phyloP scores from a whole-genome alignment of 805 yeast species.

The Priceomyces medius region DNA sequence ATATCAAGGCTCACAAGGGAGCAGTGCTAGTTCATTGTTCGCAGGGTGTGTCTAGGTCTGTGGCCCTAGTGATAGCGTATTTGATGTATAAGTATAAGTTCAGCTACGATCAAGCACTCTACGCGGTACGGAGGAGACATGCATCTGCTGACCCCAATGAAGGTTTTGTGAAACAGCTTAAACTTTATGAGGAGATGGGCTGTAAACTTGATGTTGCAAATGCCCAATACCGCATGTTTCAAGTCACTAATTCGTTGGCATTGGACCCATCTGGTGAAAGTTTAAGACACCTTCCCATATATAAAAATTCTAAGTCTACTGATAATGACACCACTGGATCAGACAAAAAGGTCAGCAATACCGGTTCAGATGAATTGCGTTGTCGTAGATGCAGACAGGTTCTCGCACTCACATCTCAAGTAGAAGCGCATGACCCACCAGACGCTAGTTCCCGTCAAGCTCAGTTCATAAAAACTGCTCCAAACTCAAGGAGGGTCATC shows the following conservation, averaged over 20 bases:
- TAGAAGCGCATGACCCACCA: slow-evolving; percentile 68
- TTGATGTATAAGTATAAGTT: slow-evolving; percentile 56
- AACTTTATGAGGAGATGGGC: slow-evolving; percentile 49
- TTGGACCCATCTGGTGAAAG: slow-evolving; percentile 41
- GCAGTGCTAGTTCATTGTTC: slow-evolving; percentile 53
- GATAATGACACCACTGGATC: slow-evolving; percentile 11
- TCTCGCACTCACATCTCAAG: slow-evolving; percentile 61
- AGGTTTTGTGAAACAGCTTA: slow-evolving; percentile 70
- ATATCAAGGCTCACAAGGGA: slow-evolving; percentile 33
- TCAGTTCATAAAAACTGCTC: slow-evolving; percentile 62
- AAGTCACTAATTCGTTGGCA: slow-evolving; percentile 22
- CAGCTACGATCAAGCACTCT: slow-evolving; percentile 58
- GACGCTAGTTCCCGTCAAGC: slow-evolving; percentile 62
- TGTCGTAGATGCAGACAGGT: slow-evolving; percentile 81
- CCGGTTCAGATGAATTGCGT: slow-evolving; percentile 42
- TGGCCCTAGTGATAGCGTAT: slow-evolving; percentile 45
- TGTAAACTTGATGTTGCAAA: slow-evolving; percentile 24
- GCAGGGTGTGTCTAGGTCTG: slow-evolving; percentile 53
- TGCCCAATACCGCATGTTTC: slow-evolving; percentile 25
- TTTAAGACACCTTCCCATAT: slow-evolving; percentile 12
- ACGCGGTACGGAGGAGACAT: slow-evolving; percentile 70
- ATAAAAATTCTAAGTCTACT: slow-evolving; percentile 14
- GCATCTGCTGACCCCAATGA: slow-evolving; percentile 66
- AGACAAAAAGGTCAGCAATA: background rate
- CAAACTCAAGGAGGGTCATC: slow-evolving; percentile 58